phyloP scores from a whole-genome alignment of 129 eudicot genomes.

The Artemisia argyi region DNA sequence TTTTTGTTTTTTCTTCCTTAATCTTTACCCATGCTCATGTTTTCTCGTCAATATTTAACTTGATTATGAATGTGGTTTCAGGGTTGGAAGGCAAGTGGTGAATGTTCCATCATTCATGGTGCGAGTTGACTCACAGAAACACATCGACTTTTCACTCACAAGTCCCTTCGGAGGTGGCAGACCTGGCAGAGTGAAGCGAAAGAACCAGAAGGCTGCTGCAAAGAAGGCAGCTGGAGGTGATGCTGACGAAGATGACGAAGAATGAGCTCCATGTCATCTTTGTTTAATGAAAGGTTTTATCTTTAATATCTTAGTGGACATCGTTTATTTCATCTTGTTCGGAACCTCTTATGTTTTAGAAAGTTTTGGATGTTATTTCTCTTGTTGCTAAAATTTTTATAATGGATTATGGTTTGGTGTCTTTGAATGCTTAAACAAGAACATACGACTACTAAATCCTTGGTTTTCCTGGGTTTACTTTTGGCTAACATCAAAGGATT shows the following conservation, averaged over 20 bases:
- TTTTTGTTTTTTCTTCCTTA: neutral
- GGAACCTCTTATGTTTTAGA: neutral
- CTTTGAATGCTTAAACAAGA: neutral
- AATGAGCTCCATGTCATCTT: conserved; percentile 27
- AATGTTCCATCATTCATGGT: conserved; percentile 78
- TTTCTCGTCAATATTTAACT: neutral
- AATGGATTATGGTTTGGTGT: neutral
- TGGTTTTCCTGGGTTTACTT: too few species aligned
- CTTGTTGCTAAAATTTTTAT: neutral
- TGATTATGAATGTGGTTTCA: neutral
- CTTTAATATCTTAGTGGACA: neutral
- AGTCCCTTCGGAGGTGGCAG: conserved; percentile 78
- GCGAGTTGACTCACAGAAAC: conserved; percentile 66
- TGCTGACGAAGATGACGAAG: conserved; percentile 73
- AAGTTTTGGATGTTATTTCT: neutral
- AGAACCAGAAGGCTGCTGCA: conserved; percentile 74
- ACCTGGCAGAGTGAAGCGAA: conserved; percentile 25
- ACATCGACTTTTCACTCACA: conserved; percentile 74
- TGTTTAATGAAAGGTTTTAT: neutral
- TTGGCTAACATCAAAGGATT: too few species aligned
- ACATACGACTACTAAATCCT: too few species aligned
- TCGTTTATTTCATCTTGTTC: neutral
- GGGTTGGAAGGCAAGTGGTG: conserved; percentile 83
- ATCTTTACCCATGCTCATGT: neutral
- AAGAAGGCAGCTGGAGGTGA: conserved; percentile 85